phyloP scores from a whole-genome alignment of 2,329 filamentous ascomycete genomes.

The Stemphylium vesicarium region DNA sequence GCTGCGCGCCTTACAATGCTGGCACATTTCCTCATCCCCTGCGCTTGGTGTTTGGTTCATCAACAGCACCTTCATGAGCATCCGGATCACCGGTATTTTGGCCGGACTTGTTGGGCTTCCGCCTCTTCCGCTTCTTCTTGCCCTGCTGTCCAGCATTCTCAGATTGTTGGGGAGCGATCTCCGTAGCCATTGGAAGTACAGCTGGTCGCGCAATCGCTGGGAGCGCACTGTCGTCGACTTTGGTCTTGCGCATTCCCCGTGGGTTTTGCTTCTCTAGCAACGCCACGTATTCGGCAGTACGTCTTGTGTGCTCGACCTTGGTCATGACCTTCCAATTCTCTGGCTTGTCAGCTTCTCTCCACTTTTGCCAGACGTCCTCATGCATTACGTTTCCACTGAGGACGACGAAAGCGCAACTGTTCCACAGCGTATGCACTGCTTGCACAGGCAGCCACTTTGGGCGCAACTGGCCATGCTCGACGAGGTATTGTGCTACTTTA shows the following conservation, averaged over 20 bases:
- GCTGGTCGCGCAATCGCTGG: constrained; percentile 31
- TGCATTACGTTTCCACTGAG: constrained; percentile 43
- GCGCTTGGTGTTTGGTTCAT: constrained; percentile 25
- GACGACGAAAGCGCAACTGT: constrained; percentile 45
- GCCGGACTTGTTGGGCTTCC: constrained; percentile 20
- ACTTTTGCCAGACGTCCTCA: constrained; percentile 39
- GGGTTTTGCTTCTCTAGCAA: constrained; percentile 33
- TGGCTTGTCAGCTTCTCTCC: constrained; percentile 35
- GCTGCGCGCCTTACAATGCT: not conserved
- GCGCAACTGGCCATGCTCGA: constrained; percentile 34
- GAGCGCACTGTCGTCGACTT: constrained; percentile 8
- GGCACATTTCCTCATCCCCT: constrained; percentile 15
- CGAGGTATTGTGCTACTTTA: constrained; percentile 40
- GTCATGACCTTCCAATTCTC: constrained; percentile 46
- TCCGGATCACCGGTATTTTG: constrained; percentile 6
- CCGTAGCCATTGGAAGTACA: constrained; percentile 16
- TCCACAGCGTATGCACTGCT: constrained; percentile 39
- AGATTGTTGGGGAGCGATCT: constrained; percentile 4
- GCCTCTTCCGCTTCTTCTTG: constrained; percentile 34
- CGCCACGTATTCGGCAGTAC: constrained; percentile 40
- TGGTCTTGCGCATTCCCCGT: constrained; percentile 21
- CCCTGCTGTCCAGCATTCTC: constrained; percentile 9
- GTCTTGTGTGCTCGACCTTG: constrained; percentile 42
- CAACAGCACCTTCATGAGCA: constrained; percentile 10
- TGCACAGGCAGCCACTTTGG: constrained; percentile 46